Conservation (phyloP, 2,329 filamentous ascomycete species). For the Gyromitra esculenta region DNA sequence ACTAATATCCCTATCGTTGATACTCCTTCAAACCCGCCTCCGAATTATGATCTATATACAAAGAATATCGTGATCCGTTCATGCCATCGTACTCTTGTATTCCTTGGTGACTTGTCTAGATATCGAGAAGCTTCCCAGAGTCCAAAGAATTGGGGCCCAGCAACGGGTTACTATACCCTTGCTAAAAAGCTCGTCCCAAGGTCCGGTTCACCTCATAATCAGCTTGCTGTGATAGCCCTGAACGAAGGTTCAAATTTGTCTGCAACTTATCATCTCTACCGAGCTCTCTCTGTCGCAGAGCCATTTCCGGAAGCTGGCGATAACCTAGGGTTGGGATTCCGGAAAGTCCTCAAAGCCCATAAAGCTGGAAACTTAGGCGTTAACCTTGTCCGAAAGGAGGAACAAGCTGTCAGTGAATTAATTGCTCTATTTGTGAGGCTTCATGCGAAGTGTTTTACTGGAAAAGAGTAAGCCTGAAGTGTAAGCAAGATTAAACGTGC, state of each 20-base stretch:
- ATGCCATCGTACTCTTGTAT: conserved; percentile 84
- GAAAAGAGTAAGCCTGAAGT: conserved; percentile 65
- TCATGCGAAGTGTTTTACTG: conserved; percentile 84
- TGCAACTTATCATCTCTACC: conserved; percentile 88
- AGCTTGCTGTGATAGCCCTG: conserved; percentile 85
- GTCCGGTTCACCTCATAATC: conserved; percentile 86
- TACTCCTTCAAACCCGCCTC: conserved; percentile 55
- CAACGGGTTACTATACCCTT: conserved; percentile 83
- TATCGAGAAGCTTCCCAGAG: conserved; percentile 83
- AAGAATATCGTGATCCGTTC: conserved; percentile 71
- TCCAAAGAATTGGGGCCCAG: conserved; percentile 78
- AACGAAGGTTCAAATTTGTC: conserved; percentile 82
- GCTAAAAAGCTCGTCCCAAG: conserved; percentile 80
- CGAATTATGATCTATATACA: conserved; percentile 61
- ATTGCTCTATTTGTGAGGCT: conserved; percentile 84
- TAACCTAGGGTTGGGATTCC: conserved; percentile 83
- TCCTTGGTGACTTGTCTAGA: conserved; percentile 86
- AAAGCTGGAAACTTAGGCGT: conserved; percentile 52
- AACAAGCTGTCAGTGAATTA: conserved; percentile 72
- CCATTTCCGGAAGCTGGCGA: conserved; percentile 77
- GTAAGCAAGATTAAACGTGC: background rate
- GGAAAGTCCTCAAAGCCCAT: conserved; percentile 60
- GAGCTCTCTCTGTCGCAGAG: conserved; percentile 76
- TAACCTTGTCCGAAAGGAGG: conserved; percentile 57
- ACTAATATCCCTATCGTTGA: conserved; percentile 43